Evolutionary conservation across 495 filamentous ascomycete genomes (phyloP), one percentile per base, ranked within the genome.

Genomic region (Thermothielavioides terrestris): DNA sequence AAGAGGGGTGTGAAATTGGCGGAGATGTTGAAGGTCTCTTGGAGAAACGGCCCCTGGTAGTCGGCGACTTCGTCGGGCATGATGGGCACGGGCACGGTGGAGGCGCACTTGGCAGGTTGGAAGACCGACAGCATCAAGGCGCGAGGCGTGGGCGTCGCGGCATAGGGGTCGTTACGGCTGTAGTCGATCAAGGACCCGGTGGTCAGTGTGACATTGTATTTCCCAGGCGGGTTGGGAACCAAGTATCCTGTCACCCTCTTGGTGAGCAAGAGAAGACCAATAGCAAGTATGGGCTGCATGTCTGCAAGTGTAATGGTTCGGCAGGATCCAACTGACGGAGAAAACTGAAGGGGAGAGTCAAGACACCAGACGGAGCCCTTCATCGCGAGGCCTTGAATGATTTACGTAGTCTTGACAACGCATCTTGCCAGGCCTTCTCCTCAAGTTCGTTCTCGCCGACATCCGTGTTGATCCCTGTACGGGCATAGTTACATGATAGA

Each of bases 61-160:
- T 44, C 41, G 41, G 41, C 41, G 41, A 30, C 17, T 28, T 44
- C 30, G 41, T 44, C 6, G 41, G 41, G 41, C 41, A 44, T 44
- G 23, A n/a, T 27, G 10, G 41, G 41, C 1, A 44, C 41, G 9
- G 35, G n/a, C 23, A 48, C 35, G 3, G 32, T 48, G 46, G 34
- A 39, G 5, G 25, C 46, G 46, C 46, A 48, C 15, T 3, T 48
- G 2, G 35, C 15, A 38, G 46, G 46, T 12, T 48, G 46, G 28
- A 48, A 48, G 34, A 48, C 35, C 4, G 46, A 48, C 23, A 48
- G 35, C 46, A 48, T 48, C 46, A 48, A 30, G 35, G 32, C 46
- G 9, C 46, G 46, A 39, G 46, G 46, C 11, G 34, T 48, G 26
- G 46, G 46, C 23, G 34, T 20, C 14, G 32, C 34, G 35, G 46